Base-by-base conservation (phyloP, 176 grass and related monocot genomes). In the Carex parvula region DNA sequence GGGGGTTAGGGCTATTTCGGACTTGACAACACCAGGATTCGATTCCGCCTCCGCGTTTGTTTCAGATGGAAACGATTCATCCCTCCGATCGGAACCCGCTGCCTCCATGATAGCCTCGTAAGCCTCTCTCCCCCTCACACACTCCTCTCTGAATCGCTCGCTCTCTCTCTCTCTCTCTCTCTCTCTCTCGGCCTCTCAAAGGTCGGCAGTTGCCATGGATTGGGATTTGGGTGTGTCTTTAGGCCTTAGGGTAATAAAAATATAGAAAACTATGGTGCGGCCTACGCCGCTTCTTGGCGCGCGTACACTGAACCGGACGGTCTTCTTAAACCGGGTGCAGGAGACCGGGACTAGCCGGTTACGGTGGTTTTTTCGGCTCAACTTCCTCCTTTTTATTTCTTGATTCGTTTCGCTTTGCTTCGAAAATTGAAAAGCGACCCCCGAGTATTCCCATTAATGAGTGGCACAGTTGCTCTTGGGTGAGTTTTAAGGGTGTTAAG, bases 151-250 rank as follows among this genome's bases (percentile, higher is more conserved):
- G 3, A 5, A 26, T 65, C 15, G 24, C 37, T 16, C 30, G 67
- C 37, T 37, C 6, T 32, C 16, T 11, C 41, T 30, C 30, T 82
- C 37, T n/a, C n/a, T n/a, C n/a, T n/a, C n/a, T 33, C 33, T 32
- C 30, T 82, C 37, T 37, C 15, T 79, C 46, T 33, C 12, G 57
- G 58, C 39, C 35, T 44, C 21, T 82, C 62, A 82, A 48, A 65
- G 80, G 60, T 83, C 20, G 61, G 80, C 80, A 68, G 80, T 83
- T 24, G 80, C 80, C 80, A 83, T 83, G 80, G 80, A 68, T 62
- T 81, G 33, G 79, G 33, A 60, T 30, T 57, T 79, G 53, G 76
- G 30, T 13, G 13, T 30, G 76, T 17, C 26, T 53, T 24, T 79
- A 79, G 79, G 79, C 26, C 29, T 24, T 79, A 79, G 79, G 79